Evolutionary conservation across 495 filamentous ascomycete genomes (phyloP), one percentile per base, ranked within the genome.

Genomic region (Sabuloglossum arenarium): DNA sequence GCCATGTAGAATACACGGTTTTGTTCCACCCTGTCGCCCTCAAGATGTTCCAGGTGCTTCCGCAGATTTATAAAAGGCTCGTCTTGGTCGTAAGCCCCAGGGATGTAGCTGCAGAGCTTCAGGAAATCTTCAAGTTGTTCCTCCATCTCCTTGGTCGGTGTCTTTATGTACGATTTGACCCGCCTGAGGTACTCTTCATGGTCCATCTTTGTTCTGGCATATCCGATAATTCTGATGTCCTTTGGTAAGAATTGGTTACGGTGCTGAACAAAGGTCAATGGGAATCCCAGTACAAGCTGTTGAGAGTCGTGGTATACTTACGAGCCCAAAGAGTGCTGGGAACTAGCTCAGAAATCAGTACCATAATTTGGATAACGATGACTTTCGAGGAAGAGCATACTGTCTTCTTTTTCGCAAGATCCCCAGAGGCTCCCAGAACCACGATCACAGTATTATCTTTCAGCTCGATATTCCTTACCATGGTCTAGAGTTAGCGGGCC

Each of bases 1-100:
- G 93, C 93, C 93, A 99, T 99, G 76, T 99, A 99, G 73, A 97
- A 99, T 56, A 99, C 77, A 59, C 93, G 77, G 70, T 99, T 83
- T 56, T 83, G 84, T 71, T 94, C 86, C 61, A 81, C 77, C 56
- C 80, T 79, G 53, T 79, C 83, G 61, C 82, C 75, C 75, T 99
- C 93, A 42, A 95, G 70, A 61, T 90, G 80, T 63, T 91, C 81
- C 29, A 99, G 73, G 68, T 99, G 93, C 65, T 88, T 82, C 65
- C 83, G 81, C 59, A 99, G 81, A 61, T 82, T 76, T 67, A 82
- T 70, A 71, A 99, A 99, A 21, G 88, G 89, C 51, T 96, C 93
- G 65, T 96, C 93, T 66, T 91, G 76, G 70, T 99, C 93, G 64
- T 99, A 99, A 69, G 96, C 90, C 45, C 93, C 93, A 30, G 88